Percentiles rank a stretch among this genome's conserved stretches.
Conservation (phyloP, 306 rosid species). For the Vigna angularis region DNA sequence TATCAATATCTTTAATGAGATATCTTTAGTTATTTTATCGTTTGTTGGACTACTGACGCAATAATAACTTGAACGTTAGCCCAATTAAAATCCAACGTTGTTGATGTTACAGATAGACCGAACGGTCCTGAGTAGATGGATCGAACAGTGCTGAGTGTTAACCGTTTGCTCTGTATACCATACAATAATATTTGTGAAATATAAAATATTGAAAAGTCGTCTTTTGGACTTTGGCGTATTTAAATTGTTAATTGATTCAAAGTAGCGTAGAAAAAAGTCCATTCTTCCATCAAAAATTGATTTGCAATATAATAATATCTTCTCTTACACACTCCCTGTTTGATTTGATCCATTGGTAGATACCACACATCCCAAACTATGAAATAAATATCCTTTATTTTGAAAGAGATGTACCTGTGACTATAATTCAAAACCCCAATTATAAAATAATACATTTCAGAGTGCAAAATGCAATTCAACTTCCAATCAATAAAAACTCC, state of each 20-base stretch:
- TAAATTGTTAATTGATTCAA: neutral
- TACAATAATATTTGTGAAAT: neutral
- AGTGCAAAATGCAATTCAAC: neutral
- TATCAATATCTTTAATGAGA: no score
- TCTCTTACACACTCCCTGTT: no score
- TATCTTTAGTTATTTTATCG: no score
- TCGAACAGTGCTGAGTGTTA: no score
- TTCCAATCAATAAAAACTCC: neutral
- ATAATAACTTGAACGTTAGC: no score
- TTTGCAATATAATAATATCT: neutral
- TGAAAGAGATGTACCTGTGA: neutral
- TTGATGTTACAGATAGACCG: no score
- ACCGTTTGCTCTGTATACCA: no score
- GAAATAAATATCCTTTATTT: neutral
- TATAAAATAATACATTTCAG: neutral
- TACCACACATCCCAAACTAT: neutral
- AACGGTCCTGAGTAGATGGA: no score
- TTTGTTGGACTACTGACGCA: no score
- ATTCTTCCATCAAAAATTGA: neutral
- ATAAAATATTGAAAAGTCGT: conserved; percentile 21
- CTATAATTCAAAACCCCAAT: neutral
- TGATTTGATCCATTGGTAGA: no score
- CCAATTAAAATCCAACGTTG: no score
- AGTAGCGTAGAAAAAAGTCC: neutral
- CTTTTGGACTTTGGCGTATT: neutral